Evolutionary conservation across 2,329 filamentous ascomycete species (phyloP).

Genomic region (Monascus ruber): DNA sequence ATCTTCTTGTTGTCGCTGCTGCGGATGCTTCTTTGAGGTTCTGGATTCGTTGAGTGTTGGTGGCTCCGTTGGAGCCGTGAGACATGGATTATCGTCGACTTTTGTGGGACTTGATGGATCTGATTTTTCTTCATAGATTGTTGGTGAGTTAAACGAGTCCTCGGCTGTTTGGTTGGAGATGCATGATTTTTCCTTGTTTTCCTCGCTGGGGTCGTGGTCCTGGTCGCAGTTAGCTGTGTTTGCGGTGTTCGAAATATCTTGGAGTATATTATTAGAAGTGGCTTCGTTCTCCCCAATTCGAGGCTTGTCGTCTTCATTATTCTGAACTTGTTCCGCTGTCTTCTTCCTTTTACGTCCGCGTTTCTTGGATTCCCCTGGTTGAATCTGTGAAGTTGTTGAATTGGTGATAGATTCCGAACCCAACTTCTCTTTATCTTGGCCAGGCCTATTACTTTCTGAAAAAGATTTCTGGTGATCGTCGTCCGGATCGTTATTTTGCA

Average conservation of each 20-base stretch:
- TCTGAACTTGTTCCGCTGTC: slow-evolving; percentile 11
- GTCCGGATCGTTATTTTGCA: slow-evolving; percentile 1
- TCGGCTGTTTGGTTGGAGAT: neutral
- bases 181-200: neutral
- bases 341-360: slow-evolving; percentile 33
- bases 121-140: neutral
- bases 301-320: neutral
- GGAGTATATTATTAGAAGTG: neutral
- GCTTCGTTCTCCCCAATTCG: neutral
- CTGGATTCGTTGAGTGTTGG: slow-evolving; percentile 1
- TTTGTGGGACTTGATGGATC: slow-evolving; percentile 1
- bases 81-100: slow-evolving; percentile 3
- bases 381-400: neutral
- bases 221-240: neutral
- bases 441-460: slow-evolving; percentile 3
- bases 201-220: neutral
- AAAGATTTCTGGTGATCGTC: neutral
- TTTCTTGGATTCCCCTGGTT: slow-evolving; percentile 25
- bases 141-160: neutral
- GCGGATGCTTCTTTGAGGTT: slow-evolving; percentile 6
- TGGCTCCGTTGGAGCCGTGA: slow-evolving; percentile 5
- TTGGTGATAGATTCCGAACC: neutral
- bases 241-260: neutral
- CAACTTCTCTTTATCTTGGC: slow-evolving; percentile 3
- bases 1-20: slow-evolving; percentile 1